A percentile compares a stretch with the other conserved stretches of the same genome.
These are phyloP conservation scores for Fusarium subtropicale DNA, from an alignment of 2,329 filamentous ascomycete species.

Conservation along the genomic window DNA sequence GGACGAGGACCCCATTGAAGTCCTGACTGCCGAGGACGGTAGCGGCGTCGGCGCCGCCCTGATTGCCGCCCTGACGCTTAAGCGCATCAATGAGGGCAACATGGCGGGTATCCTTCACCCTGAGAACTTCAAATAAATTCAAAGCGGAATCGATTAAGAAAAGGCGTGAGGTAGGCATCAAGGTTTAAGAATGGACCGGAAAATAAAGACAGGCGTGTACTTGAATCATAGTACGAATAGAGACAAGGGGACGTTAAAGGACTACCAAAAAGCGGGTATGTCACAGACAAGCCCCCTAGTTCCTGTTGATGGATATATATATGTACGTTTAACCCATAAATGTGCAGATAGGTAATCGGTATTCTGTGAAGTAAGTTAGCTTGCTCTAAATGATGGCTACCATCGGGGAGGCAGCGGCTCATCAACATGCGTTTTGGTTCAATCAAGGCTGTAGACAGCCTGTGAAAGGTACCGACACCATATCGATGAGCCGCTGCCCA, in stretches of 20 bases:
- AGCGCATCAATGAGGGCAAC: slow-evolving; percentile 73
- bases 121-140: slow-evolving; percentile 65
- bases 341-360: slow-evolving; percentile 78
- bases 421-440: too few species aligned
- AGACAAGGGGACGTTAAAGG: slow-evolving; percentile 21
- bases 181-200: slow-evolving; percentile 27
- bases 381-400: background rate
- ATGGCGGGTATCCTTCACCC: slow-evolving; percentile 72
- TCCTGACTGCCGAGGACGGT: slow-evolving; percentile 92
- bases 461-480: too few species aligned
- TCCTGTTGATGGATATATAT: slow-evolving; percentile 23
- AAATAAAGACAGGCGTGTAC: slow-evolving; percentile 43
- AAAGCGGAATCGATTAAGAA: slow-evolving; percentile 4
- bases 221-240: slow-evolving; percentile 33
- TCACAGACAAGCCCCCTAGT: slow-evolving; percentile 16
- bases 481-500: too few species aligned
- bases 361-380: slow-evolving; percentile 61
- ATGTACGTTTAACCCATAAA: slow-evolving; percentile 70
- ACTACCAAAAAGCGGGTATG: slow-evolving; percentile 29
- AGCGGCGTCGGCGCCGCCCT: slow-evolving; percentile 96
- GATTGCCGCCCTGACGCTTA: slow-evolving; percentile 80
- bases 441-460: too few species aligned
- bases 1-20: slow-evolving; percentile 87
- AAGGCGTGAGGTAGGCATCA: slow-evolving; percentile 31
- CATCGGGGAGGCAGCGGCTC: too few species aligned